Conservation (phyloP, 163 green algal genomes). For the Prototheca stagnorum region DNA sequence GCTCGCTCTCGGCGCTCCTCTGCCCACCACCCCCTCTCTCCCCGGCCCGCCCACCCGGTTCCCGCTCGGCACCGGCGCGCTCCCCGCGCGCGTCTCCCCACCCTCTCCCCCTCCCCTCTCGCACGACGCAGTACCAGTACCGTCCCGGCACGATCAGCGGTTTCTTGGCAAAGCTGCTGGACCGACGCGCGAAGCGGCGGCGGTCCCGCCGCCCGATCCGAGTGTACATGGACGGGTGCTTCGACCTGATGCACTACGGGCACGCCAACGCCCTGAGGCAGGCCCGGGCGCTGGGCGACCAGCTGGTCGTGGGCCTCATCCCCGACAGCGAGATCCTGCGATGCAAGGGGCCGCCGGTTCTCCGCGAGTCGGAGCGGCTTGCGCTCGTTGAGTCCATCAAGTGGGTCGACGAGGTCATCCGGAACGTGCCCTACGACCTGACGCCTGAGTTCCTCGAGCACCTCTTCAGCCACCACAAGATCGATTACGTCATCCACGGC, state of each 20-base stretch:
- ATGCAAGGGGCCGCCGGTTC: constrained; percentile 77
- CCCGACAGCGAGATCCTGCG: constrained; percentile 82
- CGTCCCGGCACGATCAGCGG: constrained; percentile 68
- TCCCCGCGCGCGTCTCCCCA: neutral
- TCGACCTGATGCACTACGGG: constrained; percentile 99
- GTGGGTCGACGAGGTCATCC: constrained; percentile 94
- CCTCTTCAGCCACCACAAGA: constrained; percentile 87
- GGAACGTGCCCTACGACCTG: constrained; percentile 78
- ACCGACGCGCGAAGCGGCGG: constrained; percentile 60
- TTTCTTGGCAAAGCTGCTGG: constrained; percentile 55
- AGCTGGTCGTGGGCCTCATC: constrained; percentile 88
- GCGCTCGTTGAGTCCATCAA: constrained; percentile 79
- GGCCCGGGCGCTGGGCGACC: constrained; percentile 62
- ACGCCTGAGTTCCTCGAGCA: constrained; percentile 81
- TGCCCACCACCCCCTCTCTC: no score
- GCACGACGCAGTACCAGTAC: constrained; percentile 72
- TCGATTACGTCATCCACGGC: constrained; percentile 97
- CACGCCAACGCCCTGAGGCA: constrained; percentile 95
- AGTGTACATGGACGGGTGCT: constrained; percentile 98
- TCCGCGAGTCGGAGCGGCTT: constrained; percentile 73
- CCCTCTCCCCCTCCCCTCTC: neutral
- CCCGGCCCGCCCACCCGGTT: neutral
- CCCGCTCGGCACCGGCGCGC: neutral
- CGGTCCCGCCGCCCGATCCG: constrained; percentile 53
- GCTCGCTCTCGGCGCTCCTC: neutral